Conservation (phyloP, 2,329 filamentous ascomycete genomes). For the Nothophoma quercina region DNA sequence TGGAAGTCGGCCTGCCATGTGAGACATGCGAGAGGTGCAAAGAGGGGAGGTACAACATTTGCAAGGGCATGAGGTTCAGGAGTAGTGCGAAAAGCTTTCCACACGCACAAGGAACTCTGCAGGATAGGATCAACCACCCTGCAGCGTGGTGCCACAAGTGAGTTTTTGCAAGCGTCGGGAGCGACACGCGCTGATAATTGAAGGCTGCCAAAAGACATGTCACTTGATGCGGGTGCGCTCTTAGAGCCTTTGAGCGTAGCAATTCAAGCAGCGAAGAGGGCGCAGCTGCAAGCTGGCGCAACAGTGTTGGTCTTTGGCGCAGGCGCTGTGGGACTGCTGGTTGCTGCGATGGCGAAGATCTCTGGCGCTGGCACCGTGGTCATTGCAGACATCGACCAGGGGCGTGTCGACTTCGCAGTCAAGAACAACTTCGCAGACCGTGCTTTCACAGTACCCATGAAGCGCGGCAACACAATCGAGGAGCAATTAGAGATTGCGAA, state of each 20-base stretch:
- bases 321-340: constrained; percentile 66
- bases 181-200: constrained; percentile 10
- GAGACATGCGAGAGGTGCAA: constrained; percentile 65
- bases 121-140: constrained; percentile 68
- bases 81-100: constrained; percentile 68
- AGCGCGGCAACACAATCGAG: constrained; percentile 59
- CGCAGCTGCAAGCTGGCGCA: constrained; percentile 55
- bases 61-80: constrained; percentile 64
- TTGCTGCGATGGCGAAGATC: constrained; percentile 64
- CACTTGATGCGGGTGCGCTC: constrained; percentile 64
- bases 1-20: constrained; percentile 91
- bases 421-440: constrained; percentile 58
- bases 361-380: constrained; percentile 63
- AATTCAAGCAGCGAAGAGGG: constrained; percentile 65
- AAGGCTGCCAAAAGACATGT: constrained; percentile 60
- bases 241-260: constrained; percentile 68
- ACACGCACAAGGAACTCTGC: constrained; percentile 70
- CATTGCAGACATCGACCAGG: constrained; percentile 67
- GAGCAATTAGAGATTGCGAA: constrained; percentile 61
- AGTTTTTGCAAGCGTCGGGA: constrained; percentile 14
- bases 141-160: constrained; percentile 65
- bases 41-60: constrained; percentile 68
- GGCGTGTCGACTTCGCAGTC: constrained; percentile 64
- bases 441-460: constrained; percentile 56
- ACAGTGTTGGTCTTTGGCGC: constrained; percentile 67